A percentile compares a stretch with the other conserved stretches of the same genome.
Conservation (phyloP, 805 yeast species). For the Debaryomyces castellii region DNA sequence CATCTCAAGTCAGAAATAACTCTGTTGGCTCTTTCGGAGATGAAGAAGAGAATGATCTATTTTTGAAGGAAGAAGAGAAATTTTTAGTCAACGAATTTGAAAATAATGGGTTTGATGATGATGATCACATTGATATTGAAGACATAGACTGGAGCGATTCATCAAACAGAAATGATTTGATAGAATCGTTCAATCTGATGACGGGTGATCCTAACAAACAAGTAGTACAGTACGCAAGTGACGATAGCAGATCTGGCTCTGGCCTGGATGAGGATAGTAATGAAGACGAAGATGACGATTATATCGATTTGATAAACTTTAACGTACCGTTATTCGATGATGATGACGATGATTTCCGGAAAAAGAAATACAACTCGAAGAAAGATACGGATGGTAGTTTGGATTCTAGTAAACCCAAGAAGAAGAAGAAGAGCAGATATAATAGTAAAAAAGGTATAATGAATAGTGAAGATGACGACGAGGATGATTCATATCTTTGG, state of each 20-base stretch:
- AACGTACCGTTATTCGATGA: slow-evolving; percentile 28
- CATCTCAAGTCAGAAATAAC: slow-evolving; percentile 18
- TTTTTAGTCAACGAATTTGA: slow-evolving; percentile 47
- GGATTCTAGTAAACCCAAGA: neutral
- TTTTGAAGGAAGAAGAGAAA: slow-evolving; percentile 44
- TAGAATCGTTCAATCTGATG: slow-evolving; percentile 18
- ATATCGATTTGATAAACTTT: slow-evolving; percentile 38
- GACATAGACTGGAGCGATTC: slow-evolving; percentile 16
- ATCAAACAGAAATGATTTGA: slow-evolving; percentile 12
- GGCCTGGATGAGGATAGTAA: slow-evolving; percentile 32
- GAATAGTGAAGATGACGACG: slow-evolving; percentile 37
- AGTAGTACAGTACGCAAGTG: slow-evolving; percentile 41
- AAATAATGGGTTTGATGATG: slow-evolving; percentile 46
- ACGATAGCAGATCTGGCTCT: slow-evolving; percentile 38
- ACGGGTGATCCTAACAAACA: slow-evolving; percentile 26
- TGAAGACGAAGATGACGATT: slow-evolving; percentile 38
- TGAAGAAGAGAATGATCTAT: slow-evolving; percentile 36
- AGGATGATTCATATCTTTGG: slow-evolving; percentile 72
- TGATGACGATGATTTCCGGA: slow-evolving; percentile 13
- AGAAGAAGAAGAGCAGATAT: slow-evolving; percentile 7
- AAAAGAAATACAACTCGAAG: slow-evolving; percentile 5
- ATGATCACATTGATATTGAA: slow-evolving; percentile 31
- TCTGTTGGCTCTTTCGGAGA: slow-evolving; percentile 33
- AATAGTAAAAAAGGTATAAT: slow-evolving; percentile 7
- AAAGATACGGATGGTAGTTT: slow-evolving; percentile 4